Evolutionary conservation across 2,329 filamentous ascomycete species (phyloP).

Genomic region (Apiospora arundinis): DNA sequence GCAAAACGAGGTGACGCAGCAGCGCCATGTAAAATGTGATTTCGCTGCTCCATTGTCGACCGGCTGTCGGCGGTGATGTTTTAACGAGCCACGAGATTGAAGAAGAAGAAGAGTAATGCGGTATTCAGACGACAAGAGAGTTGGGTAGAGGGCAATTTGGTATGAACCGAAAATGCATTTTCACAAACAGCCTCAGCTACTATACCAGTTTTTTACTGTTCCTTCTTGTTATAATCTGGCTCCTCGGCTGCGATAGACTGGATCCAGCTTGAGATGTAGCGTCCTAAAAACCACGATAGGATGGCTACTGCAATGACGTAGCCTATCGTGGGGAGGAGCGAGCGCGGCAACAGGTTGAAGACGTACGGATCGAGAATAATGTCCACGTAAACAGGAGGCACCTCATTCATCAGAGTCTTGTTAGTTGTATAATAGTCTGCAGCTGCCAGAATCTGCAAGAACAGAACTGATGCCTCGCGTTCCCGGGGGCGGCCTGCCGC

Average conservation of each 20-base stretch:
- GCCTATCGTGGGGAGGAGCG: constrained; percentile 72
- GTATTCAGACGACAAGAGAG: background rate
- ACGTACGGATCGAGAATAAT: constrained; percentile 86
- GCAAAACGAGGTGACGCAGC: background rate
- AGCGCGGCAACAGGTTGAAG: constrained; percentile 78
- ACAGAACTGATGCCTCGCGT: constrained; percentile 59
- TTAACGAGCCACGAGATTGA: constrained; percentile 13
- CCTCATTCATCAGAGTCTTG: constrained; percentile 73
- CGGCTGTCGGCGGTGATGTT: background rate
- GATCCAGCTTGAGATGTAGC: constrained; percentile 42
- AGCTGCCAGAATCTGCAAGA: constrained; percentile 76
- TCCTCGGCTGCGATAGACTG: constrained; percentile 36
- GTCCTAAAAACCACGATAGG: constrained; percentile 51
- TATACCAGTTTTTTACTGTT: constrained; percentile 36
- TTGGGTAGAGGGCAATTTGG: constrained; percentile 11
- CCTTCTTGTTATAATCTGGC: constrained; percentile 45
- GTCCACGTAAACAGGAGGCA: constrained; percentile 79
- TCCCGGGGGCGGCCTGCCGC: constrained; percentile 25
- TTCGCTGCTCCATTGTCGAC: background rate
- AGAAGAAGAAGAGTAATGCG: constrained; percentile 9
- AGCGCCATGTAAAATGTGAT: constrained; percentile 6
- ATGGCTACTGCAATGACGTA: constrained; percentile 72
- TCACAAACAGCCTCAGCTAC: constrained; percentile 2
- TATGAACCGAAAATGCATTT: constrained; percentile 20
- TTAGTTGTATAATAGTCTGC: constrained; percentile 88